Base-by-base conservation (phyloP, 441 rosid genomes). In the Raphanus hybrid region DNA sequence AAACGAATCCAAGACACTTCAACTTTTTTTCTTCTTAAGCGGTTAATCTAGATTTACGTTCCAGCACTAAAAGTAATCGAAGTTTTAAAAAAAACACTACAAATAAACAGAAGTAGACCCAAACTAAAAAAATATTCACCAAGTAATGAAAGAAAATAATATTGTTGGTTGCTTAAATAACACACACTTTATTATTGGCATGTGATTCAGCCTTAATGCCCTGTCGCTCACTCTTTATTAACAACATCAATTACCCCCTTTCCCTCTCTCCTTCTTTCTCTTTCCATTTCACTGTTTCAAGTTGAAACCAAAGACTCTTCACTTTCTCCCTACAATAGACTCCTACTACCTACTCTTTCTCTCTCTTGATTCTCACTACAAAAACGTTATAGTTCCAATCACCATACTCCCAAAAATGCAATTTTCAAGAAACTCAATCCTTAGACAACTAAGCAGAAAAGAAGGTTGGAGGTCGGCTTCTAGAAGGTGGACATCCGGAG, bases 401-500 rank as follows among this genome's bases (percentile, higher is more conserved):
- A 41, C 54, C 45, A 12, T 12, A 64, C 34, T 8, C 54, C 16
- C 65, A 67, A 43, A 5, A 39, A 90, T 89, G 92, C 83, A 86
- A 23, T 82, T 76, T 64, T 82, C 94, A 7, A 82, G 82, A 74
- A 78, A 71, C 64, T 85, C 90, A 23, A 85, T 84, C 78, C 64
- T 86, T 55, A 86, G 54, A 48, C 54, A 48, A n/a, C 54, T 48
- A n/a, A 48, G 93, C 72, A 84, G 85, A 26, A 87, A 80, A 79
- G 94, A 87, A 68, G 80, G 76, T 16, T 84, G 90, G 87, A 84
- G 80, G 71, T 86, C 93, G 7, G 73, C 85, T 43, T 91, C 93
- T 1, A 82, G 55, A 75, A 80, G 89, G 83, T 88, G 93, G 92
- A 75, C 74, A 1, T 74, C 77, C 6, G 76, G 77, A 18, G 75